Base-by-base conservation (phyloP, 495 filamentous ascomycete species). In the Penicillium robsamsonii region DNA sequence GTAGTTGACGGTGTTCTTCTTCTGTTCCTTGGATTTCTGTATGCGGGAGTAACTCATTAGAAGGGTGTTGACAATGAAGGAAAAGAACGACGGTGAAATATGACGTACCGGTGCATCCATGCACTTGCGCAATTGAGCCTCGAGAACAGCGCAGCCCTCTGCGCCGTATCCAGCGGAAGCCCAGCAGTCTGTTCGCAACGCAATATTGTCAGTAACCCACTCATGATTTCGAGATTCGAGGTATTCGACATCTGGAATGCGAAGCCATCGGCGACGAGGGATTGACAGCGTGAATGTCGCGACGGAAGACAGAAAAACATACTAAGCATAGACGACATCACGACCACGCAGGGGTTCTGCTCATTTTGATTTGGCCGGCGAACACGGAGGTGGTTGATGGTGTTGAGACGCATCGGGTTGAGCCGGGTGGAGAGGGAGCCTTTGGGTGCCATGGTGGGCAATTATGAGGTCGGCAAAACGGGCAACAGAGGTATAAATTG, bases 261-360 rank as follows among this genome's bases (percentile, higher is more conserved):
- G 41, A 37, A 27, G 41, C 10, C 30, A 46, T 22, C 22, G 27
- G 17, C 12, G 20, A 27, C 11, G 8, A 35, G 15, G 30, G 17
- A 12, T 20, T 42, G 13, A 31, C 2, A 13, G 10, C 17, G 17
- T 17, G 3, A 31, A n/a, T 20, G 10, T 6, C n/a, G 2, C 12
- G 1, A 35, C 22, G 10, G n/a, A 4, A 6, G 48, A 45, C 38
- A 41, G 29, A n/a, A 7, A 41, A 8, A 74, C 89, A 43, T 87
- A 96, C 92, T 85, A 56, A 98, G 79, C 44, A 98, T 86, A n/a
- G 88, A 86, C 24, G 86, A 85, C 94, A 98, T 96, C 50, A 96
- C 77, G 24, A 81, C 77, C 37, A 91, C 62, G 70, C 94, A 98
- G 27, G 92, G 87, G 65, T 94, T 95, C 59, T 78, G 73, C 58